A percentile compares a stretch with the other conserved stretches of the same genome.
phyloP scores from a whole-genome alignment of 2,329 filamentous ascomycete genomes.

The Fusarium sp. region DNA sequence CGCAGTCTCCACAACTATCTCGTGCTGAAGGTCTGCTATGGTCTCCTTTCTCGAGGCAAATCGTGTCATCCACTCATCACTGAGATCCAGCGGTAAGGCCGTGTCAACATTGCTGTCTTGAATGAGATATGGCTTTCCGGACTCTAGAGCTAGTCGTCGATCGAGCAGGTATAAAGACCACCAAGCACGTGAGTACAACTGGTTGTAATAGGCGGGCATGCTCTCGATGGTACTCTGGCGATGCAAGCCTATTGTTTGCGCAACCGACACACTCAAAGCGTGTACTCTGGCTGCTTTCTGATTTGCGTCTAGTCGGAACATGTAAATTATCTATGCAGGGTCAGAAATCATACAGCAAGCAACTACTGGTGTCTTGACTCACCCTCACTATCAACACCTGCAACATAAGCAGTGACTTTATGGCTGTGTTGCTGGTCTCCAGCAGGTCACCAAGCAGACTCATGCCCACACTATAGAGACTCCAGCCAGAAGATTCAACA shows the following conservation, averaged over 20 bases:
- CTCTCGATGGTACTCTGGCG: slow-evolving; percentile 20
- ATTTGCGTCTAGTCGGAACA: slow-evolving; percentile 31
- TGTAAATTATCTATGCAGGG: slow-evolving; percentile 13
- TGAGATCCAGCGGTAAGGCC: slow-evolving; percentile 13
- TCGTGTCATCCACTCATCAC: slow-evolving; percentile 28
- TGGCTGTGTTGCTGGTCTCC: slow-evolving; percentile 25
- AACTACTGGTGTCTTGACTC: neutral
- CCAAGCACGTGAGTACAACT: slow-evolving; percentile 28
- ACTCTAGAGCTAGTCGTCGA: slow-evolving; percentile 28
- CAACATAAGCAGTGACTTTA: slow-evolving; percentile 24
- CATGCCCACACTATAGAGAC: slow-evolving; percentile 20
- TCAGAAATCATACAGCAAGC: neutral
- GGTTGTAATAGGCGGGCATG: slow-evolving; percentile 22
- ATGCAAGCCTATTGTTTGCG: slow-evolving; percentile 26
- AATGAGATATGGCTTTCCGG: slow-evolving; percentile 26
- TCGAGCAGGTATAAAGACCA: slow-evolving; percentile 27
- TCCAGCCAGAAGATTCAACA: slow-evolving; percentile 29
- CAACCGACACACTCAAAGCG: slow-evolving; percentile 20
- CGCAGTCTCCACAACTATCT: neutral
- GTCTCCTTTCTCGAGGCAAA: neutral
- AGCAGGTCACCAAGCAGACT: slow-evolving; percentile 17
- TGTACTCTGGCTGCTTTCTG: slow-evolving; percentile 22
- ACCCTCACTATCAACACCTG: slow-evolving; percentile 26
- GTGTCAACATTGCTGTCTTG: slow-evolving; percentile 31
- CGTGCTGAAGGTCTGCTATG: neutral